Percentiles rank a stretch among this genome's conserved stretches.
These are phyloP conservation scores for Microbotryum saponariae DNA, from an alignment of 1,284 basidiomycete genomes.

Conservation along the genomic window DNA sequence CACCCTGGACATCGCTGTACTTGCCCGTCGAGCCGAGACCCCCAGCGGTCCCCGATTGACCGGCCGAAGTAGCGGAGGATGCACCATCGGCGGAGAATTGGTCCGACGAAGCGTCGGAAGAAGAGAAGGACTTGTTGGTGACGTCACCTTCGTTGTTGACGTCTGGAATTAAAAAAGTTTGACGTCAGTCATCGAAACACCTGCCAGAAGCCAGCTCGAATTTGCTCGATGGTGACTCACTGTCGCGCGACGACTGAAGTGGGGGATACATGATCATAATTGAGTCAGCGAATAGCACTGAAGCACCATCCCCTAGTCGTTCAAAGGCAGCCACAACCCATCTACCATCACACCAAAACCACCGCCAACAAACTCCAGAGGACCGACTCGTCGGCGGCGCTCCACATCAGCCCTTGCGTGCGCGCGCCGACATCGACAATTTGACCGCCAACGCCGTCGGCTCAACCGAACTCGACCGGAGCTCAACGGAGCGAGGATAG, in stretches of 20 bases:
- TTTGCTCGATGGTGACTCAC: neutral
- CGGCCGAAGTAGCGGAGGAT: constrained; percentile 6
- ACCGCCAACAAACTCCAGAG: neutral
- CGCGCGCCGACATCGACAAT: neutral
- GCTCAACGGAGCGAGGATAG: neutral
- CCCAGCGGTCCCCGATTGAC: neutral
- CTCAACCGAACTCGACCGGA: neutral
- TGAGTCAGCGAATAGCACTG: neutral
- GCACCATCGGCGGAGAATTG: constrained; percentile 17
- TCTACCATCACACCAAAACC: too few species aligned
- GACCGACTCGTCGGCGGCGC: too few species aligned
- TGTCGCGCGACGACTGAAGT: neutral
- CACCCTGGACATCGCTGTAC: neutral
- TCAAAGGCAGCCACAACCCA: neutral
- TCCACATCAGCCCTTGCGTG: neutral
- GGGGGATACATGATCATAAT: too few species aligned
- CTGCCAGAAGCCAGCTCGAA: too few species aligned
- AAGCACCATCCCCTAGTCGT: neutral
- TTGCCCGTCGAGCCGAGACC: neutral
- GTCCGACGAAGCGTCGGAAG: constrained; percentile 2
- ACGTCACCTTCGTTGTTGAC: constrained; percentile 1
- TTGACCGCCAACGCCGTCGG: neutral
- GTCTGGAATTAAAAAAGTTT: neutral
- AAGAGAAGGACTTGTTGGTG: neutral
- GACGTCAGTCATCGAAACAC: neutral